A percentile compares a stretch with the other conserved stretches of the same genome.
Evolutionary conservation across 108 stramenopile species (phyloP).

Genomic region (Cyclotella sp.): DNA sequence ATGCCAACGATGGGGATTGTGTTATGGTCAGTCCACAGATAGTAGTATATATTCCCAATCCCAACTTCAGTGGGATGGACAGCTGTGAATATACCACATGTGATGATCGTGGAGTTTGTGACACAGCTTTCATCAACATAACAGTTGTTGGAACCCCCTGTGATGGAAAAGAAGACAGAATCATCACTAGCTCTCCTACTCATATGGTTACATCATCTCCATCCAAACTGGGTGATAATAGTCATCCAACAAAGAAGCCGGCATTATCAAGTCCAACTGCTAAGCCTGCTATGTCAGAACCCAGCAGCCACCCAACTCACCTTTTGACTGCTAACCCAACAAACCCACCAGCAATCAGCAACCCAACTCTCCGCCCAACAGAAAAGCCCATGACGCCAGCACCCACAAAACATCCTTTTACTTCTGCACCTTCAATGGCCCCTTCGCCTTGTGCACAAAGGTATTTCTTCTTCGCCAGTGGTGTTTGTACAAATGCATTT

Average conservation of each 20-base stretch:
- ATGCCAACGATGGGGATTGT: conserved; percentile 28
- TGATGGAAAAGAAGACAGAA: neutral
- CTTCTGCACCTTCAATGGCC: neutral
- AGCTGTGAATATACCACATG: conserved; percentile 30
- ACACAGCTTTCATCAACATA: conserved; percentile 18
- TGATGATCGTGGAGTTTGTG: conserved; percentile 30
- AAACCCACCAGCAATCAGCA: no score
- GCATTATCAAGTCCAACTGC: no score
- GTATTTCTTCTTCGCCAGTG: neutral
- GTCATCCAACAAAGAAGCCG: no score
- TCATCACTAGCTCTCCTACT: no score
- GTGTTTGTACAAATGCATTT: neutral
- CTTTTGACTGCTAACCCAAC: no score
- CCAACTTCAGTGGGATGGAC: conserved; percentile 21
- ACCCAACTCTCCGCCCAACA: neutral
- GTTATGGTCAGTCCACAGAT: neutral
- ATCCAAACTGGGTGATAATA: no score
- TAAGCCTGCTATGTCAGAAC: no score
- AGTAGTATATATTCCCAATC: conserved; percentile 34
- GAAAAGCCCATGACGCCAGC: neutral
- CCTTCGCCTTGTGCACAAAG: neutral
- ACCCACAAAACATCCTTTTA: neutral
- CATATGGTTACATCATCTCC: no score
- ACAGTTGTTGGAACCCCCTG: conserved; percentile 13
- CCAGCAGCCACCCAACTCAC: no score